These are phyloP conservation scores for Quercus agrifolia DNA, from an alignment of 306 rosid species.

Conservation along the genomic window DNA sequence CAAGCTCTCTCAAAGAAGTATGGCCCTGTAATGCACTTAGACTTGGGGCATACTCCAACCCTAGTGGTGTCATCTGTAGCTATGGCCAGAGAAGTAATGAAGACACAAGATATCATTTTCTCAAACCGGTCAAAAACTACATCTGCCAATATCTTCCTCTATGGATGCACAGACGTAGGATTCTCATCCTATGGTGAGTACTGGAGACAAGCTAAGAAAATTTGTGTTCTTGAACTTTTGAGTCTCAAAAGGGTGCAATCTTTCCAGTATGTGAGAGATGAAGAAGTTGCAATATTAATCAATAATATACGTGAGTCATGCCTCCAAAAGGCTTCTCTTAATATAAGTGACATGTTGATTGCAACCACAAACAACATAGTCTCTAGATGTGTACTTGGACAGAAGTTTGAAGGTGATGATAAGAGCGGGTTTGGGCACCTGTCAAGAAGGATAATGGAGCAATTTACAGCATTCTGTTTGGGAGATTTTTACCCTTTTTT, in stretches of 20 bases:
- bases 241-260: conserved; percentile 30
- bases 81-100: background rate
- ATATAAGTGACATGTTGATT: conserved; percentile 29
- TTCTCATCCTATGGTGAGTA: conserved; percentile 30
- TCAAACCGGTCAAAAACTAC: conserved; percentile 3
- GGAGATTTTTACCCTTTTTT: conserved; percentile 41
- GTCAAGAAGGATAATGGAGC: background rate
- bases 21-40: conserved; percentile 34
- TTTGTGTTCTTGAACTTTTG: conserved; percentile 33
- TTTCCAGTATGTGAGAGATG: conserved; percentile 6
- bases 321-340: background rate
- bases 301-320: background rate
- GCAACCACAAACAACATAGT: conserved; percentile 15
- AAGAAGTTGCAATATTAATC: conserved; percentile 20
- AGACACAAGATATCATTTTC: background rate
- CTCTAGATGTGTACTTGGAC: conserved; percentile 31
- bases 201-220: conserved; percentile 33
- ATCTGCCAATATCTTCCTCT: conserved; percentile 19
- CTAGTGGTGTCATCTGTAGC: conserved; percentile 30
- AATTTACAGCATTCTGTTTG: background rate
- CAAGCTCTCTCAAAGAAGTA: conserved; percentile 19
- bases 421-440: background rate
- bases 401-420: background rate
- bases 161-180: conserved; percentile 23
- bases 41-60: conserved; percentile 25